Conservation (phyloP, 306 rosid genomes). For the Inga leiocalycina region DNA sequence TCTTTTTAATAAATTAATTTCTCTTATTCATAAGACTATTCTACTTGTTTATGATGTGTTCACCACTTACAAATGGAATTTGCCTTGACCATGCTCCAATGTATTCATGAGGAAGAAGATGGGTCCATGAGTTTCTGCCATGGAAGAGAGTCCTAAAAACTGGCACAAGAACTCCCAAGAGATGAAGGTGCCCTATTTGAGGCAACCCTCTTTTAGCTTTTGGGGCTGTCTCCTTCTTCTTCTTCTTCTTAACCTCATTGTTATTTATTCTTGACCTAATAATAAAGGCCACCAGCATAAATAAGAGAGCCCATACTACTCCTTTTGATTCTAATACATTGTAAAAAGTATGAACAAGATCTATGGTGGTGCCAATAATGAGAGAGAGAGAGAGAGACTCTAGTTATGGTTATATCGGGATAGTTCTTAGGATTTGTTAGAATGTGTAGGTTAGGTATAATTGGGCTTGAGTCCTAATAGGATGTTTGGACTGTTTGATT, state of each 20-base stretch:
- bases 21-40: too few relatives aligned
- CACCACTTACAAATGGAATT: too few relatives aligned
- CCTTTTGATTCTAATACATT: background rate
- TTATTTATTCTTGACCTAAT: background rate
- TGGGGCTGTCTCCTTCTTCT: conserved; percentile 21
- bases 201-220: conserved; percentile 44
- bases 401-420: background rate
- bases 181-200: conserved; percentile 54
- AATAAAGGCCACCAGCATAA: conserved; percentile 2
- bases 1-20: too few relatives aligned
- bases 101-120: conserved; percentile 30
- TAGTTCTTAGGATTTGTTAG: too few relatives aligned
- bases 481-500: too few relatives aligned
- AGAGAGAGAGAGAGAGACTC: background rate
- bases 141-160: conserved; percentile 31
- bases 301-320: conserved; percentile 22
- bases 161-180: conserved; percentile 28
- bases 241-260: background rate
- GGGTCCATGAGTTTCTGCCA: conserved; percentile 46
- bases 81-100: too few relatives aligned
- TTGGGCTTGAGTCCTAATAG: too few relatives aligned
- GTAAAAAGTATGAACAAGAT: background rate
- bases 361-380: conserved; percentile 11
- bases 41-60: too few relatives aligned
- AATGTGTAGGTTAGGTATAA: too few relatives aligned